phyloP scores from a whole-genome alignment of 306 rosid genomes.

The Inga laurina region DNA sequence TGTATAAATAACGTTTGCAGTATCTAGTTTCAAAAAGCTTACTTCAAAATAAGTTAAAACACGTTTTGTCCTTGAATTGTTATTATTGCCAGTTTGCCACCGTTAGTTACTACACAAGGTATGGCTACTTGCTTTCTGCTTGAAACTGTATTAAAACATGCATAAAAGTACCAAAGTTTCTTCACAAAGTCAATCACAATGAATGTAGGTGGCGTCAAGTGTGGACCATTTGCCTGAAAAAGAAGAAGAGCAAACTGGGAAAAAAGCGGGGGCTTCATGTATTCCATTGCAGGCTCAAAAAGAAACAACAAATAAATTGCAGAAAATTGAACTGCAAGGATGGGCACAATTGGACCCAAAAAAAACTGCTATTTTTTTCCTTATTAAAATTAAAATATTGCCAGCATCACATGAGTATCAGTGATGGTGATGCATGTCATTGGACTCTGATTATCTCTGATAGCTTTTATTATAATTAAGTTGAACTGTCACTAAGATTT shows the following conservation, averaged over 20 bases:
- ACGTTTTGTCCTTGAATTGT: conserved; percentile 67
- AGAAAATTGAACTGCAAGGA: background rate
- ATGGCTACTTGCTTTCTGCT: conserved; percentile 28
- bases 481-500: background rate
- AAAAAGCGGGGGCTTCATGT: conserved; percentile 9
- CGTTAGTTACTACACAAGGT: conserved; percentile 35
- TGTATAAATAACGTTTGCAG: background rate
- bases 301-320: background rate
- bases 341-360: background rate
- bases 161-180: conserved; percentile 21
- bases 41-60: conserved; percentile 42
- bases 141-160: conserved; percentile 22
- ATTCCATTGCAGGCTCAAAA: background rate
- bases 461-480: background rate
- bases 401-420: background rate
- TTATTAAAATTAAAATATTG: background rate
- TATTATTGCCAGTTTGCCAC: conserved; percentile 32
- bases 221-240: conserved; percentile 40
- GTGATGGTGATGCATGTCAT: background rate
- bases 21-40: conserved; percentile 39
- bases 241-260: conserved; percentile 23
- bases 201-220: conserved; percentile 20
- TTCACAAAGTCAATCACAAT: conserved; percentile 43
- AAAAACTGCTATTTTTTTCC: background rate
- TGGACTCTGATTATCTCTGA: background rate